Evolutionary conservation across 2,329 filamentous ascomycete genomes (phyloP), one percentile per base, ranked within the genome.

Genomic region (Aspergillus fructus): DNA sequence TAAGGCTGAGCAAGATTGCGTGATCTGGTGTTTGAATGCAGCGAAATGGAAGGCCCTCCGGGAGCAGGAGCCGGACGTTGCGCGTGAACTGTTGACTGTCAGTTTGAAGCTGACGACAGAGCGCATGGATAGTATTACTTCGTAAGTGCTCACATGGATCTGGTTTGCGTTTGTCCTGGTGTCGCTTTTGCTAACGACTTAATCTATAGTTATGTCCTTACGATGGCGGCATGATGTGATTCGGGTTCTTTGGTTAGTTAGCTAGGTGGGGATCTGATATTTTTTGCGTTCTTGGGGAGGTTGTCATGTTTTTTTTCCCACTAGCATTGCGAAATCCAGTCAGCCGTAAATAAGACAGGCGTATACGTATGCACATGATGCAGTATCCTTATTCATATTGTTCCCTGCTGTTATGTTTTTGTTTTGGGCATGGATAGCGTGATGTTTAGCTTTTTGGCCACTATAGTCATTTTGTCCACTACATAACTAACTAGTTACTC

Each of bases 51-150:
- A 81, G 53, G 82, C 79, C 67, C 72, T 97, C 61, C 90, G 96
- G 72, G 79, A 79, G 59, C 81, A 87, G 55, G 84, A 96, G 65
- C 83, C 86, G 0, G 90, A 91, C 41, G 86, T 97, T 57, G 91
- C 91, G 48, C 83, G 85, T 67, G 94, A 99, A 76, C 70, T 99
- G 68, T 74, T 99, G 71, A 88, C 87, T 67, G 87, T 97, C 50
- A 90, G 89, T n/a, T 74, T 99, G 71, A 97, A 96, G 80, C 76
- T 99, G 72, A 97, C 93, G 42, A 96, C 89, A 56, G 94, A 99
- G 82, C 83, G 94, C 64, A 96, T 97, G 91, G 84, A 85, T 68
- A 82, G 83, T 54, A 85, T 88, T 61, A 87, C 85, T 23, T 82
- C 80, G 72, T 83, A 75, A 71, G 79, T 80, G 9, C 3, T 50